Evolutionary conservation across 208 protist species (phyloP).

Genomic region (Herpetomonas samuelpessoai): DNA sequence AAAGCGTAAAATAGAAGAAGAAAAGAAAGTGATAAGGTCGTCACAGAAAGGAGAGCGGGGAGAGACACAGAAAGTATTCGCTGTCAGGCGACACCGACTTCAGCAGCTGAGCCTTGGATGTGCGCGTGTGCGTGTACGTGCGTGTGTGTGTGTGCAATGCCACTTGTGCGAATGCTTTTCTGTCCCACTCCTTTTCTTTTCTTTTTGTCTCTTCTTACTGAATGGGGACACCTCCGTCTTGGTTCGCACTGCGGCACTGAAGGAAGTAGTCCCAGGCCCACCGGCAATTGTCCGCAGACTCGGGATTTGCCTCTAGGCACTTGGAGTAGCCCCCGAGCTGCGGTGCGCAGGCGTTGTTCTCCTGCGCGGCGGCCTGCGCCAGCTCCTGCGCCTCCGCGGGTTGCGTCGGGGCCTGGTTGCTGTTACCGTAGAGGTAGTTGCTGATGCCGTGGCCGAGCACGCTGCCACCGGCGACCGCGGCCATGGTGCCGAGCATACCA

Average conservation of each 20-base stretch:
- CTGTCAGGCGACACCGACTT: conserved; percentile 2
- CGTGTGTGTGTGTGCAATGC: no score
- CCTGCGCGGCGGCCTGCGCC: conserved; percentile 53
- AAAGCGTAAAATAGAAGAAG: no score
- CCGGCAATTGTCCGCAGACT: conserved; percentile 63
- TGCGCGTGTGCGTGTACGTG: no score
- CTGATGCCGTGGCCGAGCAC: conserved; percentile 86
- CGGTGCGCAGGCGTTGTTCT: conserved; percentile 54
- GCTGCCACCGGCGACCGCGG: conserved; percentile 76
- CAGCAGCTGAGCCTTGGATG: no score
- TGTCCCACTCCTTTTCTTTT: conserved; percentile 5
- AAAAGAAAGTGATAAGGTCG: not conserved
- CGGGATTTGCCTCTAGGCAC: conserved; percentile 75
- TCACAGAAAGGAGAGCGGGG: conserved; percentile 5
- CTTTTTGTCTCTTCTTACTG: not conserved
- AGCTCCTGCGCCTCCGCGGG: conserved; percentile 82
- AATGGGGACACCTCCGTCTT: not conserved
- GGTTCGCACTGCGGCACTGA: conserved; percentile 63
- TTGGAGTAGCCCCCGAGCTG: conserved; percentile 80
- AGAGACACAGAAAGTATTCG: not conserved
- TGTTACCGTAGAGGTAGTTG: conserved; percentile 78
- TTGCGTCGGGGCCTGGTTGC: conserved; percentile 65
- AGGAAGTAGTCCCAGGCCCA: conserved; percentile 89
- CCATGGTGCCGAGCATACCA: conserved; percentile 83
- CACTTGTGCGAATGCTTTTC: no score